These are phyloP conservation scores for Tylopilus sp. DNA, from an alignment of 768 basidiomycete species.

Conservation along the genomic window DNA sequence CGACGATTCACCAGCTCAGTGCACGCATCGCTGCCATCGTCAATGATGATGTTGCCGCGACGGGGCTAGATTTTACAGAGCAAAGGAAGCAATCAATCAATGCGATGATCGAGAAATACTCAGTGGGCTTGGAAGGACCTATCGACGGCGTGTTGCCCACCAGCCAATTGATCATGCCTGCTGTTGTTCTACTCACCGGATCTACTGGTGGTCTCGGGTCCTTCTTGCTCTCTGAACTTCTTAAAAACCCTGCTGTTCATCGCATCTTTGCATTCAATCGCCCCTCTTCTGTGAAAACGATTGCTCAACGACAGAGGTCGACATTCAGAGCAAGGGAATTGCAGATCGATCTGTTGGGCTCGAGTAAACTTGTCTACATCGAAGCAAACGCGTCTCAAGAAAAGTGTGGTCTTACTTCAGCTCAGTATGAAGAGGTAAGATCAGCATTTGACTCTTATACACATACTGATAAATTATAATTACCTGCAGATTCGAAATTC, in stretches of 20 bases:
- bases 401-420: no score
- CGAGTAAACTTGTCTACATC: constrained; percentile 33
- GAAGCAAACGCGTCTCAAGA: constrained; percentile 39
- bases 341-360: constrained; percentile 26
- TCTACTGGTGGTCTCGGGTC: constrained; percentile 44
- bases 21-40: constrained; percentile 4
- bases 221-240: constrained; percentile 30
- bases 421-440: no score
- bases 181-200: constrained; percentile 37
- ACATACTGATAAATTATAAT: no score
- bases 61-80: no score
- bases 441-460: no score
- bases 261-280: constrained; percentile 24
- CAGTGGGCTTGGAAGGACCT: neutral
- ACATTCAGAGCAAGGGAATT: constrained; percentile 36
- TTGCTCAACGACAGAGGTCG: constrained; percentile 27
- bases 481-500: constrained; percentile 12
- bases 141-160: neutral
- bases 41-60: neutral
- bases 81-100: no score
- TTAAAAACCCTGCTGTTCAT: constrained; percentile 19
- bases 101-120: constrained; percentile 23
- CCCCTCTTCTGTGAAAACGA: neutral
- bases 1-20: constrained; percentile 27
- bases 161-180: no score